phyloP scores from a whole-genome alignment of 169 alveolate species.

The Theileria luwenshuni region DNA sequence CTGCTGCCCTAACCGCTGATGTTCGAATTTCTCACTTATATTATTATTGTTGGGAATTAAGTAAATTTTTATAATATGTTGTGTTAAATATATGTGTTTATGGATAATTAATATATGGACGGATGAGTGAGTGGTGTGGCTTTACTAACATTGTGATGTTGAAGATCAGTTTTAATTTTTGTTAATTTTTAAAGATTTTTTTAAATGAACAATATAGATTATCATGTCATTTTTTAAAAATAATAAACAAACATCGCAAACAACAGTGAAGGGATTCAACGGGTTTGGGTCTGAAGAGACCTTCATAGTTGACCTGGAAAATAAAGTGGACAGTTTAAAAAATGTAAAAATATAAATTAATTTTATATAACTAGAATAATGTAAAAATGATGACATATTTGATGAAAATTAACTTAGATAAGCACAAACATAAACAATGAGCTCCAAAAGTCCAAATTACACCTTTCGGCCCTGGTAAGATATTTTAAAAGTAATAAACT shows the following conservation, averaged over 20 bases:
- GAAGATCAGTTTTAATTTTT: neutral
- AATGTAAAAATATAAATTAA: conserved; percentile 20
- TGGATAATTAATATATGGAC: neutral
- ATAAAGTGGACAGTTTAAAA: conserved; percentile 55
- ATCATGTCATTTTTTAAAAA: conserved; percentile 29
- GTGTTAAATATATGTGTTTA: neutral
- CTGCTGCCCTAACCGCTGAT: conserved; percentile 26
- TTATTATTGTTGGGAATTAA: no score
- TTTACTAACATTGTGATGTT: neutral
- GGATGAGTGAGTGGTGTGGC: neutral
- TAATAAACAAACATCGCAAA: conserved; percentile 31
- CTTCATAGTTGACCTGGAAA: conserved; percentile 59
- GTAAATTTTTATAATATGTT: neutral
- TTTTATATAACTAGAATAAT: neutral
- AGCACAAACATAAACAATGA: conserved; percentile 61
- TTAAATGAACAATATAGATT: conserved; percentile 10
- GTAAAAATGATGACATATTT: neutral
- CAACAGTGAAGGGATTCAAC: conserved; percentile 6
- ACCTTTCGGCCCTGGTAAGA: conserved; percentile 51
- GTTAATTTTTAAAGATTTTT: neutral
- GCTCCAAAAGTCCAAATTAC: conserved; percentile 39
- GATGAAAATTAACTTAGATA: conserved; percentile 32
- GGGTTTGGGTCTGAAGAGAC: conserved; percentile 37
- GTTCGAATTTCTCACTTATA: neutral
- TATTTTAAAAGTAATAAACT: neutral